phyloP scores from a whole-genome alignment of 148 eudicot genomes.

The Dianthus caryophyllus region DNA sequence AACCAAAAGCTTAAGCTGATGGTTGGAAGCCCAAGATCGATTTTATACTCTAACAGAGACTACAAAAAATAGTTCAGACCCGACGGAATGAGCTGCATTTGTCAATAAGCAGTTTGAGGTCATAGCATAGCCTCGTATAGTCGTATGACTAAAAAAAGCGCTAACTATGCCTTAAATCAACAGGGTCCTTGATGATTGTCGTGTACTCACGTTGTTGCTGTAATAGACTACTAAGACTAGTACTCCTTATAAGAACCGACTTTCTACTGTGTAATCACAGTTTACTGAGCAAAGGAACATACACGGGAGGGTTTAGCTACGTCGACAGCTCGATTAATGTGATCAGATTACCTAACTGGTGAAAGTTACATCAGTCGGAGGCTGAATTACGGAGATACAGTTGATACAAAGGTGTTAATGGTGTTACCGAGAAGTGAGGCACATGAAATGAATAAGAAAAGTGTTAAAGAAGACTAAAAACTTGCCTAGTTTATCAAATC shows the following conservation, averaged over 20 bases:
- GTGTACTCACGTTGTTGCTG: too few species aligned
- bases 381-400: conserved; percentile 17
- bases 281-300: background rate
- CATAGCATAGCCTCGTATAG: background rate
- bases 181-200: too few species aligned
- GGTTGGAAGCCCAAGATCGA: too few species aligned
- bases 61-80: background rate
- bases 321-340: background rate
- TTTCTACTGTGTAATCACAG: background rate
- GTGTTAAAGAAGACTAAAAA: conserved; percentile 3
- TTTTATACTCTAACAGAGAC: too few species aligned
- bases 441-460: background rate
- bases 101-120: background rate
- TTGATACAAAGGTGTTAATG: background rate
- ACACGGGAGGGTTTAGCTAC: conserved; percentile 9
- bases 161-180: background rate
- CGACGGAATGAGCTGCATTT: background rate
- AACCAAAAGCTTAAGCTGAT: too few species aligned
- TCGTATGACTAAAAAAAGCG: background rate
- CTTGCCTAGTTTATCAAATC: conserved; percentile 18
- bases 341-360: background rate
- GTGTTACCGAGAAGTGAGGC: background rate
- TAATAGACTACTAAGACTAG: background rate
- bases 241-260: too few species aligned
- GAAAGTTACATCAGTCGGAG: conserved; percentile 4